Evolutionary conservation across 108 stramenopile genomes (phyloP).

Genomic region (Cyclotella choctawhatcheeana): DNA sequence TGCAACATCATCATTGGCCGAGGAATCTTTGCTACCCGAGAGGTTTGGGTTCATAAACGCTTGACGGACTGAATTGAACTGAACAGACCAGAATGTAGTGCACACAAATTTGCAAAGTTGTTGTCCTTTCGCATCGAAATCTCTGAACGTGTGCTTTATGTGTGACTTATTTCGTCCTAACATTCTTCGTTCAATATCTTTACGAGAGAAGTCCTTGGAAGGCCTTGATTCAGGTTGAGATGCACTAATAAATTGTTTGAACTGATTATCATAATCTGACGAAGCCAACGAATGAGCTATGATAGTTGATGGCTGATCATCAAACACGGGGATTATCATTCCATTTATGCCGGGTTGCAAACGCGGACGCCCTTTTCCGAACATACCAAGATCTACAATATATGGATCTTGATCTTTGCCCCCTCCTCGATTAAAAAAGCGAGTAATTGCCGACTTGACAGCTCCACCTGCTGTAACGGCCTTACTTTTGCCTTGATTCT

Average conservation of each 20-base stretch:
- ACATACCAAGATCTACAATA: slow-evolving; percentile 88
- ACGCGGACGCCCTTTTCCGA: slow-evolving; percentile 87
- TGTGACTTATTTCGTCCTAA: slow-evolving; percentile 86
- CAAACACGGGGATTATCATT: slow-evolving; percentile 91
- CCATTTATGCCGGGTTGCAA: slow-evolving; percentile 90
- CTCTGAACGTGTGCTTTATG: slow-evolving; percentile 92
- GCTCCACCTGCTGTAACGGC: slow-evolving; percentile 85
- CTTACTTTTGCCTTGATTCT: slow-evolving; percentile 45
- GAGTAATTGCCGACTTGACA: slow-evolving; percentile 87
- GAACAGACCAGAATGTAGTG: slow-evolving; percentile 95
- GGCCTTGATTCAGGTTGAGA: slow-evolving; percentile 31
- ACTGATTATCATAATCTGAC: slow-evolving; percentile 80
- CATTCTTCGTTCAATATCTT: slow-evolving; percentile 85
- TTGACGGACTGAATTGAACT: slow-evolving; percentile 94
- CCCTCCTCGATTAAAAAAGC: slow-evolving; percentile 88
- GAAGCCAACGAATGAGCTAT: slow-evolving; percentile 94
- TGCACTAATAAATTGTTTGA: slow-evolving; percentile 58
- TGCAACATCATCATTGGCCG: slow-evolving; percentile 18
- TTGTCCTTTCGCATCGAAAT: slow-evolving; percentile 89
- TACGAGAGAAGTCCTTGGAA: slow-evolving; percentile 46
- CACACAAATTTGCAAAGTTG: slow-evolving; percentile 93
- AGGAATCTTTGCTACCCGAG: slow-evolving; percentile 43
- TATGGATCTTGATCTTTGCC: slow-evolving; percentile 81
- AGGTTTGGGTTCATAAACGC: slow-evolving; percentile 71
- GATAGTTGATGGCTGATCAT: slow-evolving; percentile 92